phyloP scores from a whole-genome alignment of 2,329 filamentous ascomycete species.

The Monosporascus sp. region DNA sequence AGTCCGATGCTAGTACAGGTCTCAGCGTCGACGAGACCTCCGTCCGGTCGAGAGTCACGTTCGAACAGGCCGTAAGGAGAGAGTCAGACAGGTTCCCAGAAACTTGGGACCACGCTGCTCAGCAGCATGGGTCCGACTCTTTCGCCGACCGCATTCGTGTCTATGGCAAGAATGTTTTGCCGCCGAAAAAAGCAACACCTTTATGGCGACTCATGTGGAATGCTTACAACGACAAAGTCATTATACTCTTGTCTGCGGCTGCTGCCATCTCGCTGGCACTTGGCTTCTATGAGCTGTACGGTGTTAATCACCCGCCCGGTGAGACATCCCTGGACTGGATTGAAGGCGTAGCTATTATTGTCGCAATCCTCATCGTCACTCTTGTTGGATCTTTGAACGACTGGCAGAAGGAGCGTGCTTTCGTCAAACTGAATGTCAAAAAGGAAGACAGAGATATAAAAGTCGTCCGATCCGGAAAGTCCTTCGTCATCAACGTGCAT shows the following conservation, averaged over 20 bases:
- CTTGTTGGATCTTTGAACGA: conserved; percentile 55
- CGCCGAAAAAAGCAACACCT: conserved; percentile 53
- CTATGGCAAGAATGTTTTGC: conserved; percentile 54
- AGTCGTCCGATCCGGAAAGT: conserved; percentile 59
- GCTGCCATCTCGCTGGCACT: conserved; percentile 64
- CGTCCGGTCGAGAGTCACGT: conserved; percentile 21
- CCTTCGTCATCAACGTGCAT: conserved; percentile 53
- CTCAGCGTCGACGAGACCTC: conserved; percentile 62
- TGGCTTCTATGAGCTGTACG: conserved; percentile 62
- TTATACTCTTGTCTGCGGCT: conserved; percentile 63
- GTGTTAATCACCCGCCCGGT: conserved; percentile 34
- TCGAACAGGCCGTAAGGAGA: conserved; percentile 23
- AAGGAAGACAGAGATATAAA: conserved; percentile 59
- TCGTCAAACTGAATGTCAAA: conserved; percentile 50
- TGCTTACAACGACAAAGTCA: conserved; percentile 68
- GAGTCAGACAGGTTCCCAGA: conserved; percentile 16
- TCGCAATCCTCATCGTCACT: conserved; percentile 57
- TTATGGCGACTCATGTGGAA: conserved; percentile 59
- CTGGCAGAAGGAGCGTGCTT: conserved; percentile 58
- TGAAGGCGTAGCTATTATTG: conserved; percentile 56
- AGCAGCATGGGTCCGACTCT: conserved; percentile 8
- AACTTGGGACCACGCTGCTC: conserved; percentile 5
- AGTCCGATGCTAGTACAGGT: conserved; percentile 57
- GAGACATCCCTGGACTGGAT: conserved; percentile 52
- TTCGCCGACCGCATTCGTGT: conserved; percentile 52